These are phyloP conservation scores for Myxozyma melibiosi DNA, from an alignment of 805 yeast species.

Conservation along the genomic window DNA sequence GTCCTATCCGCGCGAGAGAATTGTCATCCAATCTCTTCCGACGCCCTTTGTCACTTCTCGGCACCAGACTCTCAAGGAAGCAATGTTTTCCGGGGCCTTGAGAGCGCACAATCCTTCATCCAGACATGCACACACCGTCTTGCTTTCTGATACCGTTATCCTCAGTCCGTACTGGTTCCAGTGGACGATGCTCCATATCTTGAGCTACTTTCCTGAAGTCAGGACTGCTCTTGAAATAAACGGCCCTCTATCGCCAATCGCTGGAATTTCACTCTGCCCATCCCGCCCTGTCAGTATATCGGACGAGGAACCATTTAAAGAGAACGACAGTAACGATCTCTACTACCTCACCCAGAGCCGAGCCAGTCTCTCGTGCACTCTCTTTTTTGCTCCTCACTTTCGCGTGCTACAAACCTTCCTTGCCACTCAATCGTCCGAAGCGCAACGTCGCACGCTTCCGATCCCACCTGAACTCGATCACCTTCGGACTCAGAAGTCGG, in stretches of 20 bases:
- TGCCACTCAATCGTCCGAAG: conserved; percentile 1
- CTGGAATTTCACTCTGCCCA: conserved; percentile 26
- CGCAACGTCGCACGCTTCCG: conserved; percentile 10
- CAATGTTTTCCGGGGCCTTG: conserved; percentile 17
- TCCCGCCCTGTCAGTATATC: not conserved
- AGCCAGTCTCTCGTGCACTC: conserved; percentile 12
- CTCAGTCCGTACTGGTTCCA: conserved; percentile 28
- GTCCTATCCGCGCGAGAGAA: conserved; percentile 26
- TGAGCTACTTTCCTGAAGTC: conserved; percentile 16
- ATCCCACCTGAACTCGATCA: conserved; percentile 17
- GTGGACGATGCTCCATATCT: conserved; percentile 9
- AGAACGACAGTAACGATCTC: not conserved
- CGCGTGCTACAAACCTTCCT: conserved; percentile 22
- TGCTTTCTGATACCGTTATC: conserved; percentile 25
- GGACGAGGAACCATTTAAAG: not conserved
- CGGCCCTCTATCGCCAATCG: conserved; percentile 3
- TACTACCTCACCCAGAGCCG: conserved; percentile 27
- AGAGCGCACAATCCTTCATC: conserved; percentile 26
- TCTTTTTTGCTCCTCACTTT: conserved; percentile 28
- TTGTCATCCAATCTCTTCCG: conserved; percentile 22
- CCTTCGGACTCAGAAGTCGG: not conserved
- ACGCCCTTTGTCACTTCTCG: not conserved
- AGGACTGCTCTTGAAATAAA: conserved; percentile 12
- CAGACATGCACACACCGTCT: conserved; percentile 18
- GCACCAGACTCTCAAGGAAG: conserved; percentile 9